A percentile compares a stretch with the other conserved stretches of the same genome.
phyloP scores from a whole-genome alignment of 2,329 filamentous ascomycete species.

The Knoxdaviesia proteae region DNA sequence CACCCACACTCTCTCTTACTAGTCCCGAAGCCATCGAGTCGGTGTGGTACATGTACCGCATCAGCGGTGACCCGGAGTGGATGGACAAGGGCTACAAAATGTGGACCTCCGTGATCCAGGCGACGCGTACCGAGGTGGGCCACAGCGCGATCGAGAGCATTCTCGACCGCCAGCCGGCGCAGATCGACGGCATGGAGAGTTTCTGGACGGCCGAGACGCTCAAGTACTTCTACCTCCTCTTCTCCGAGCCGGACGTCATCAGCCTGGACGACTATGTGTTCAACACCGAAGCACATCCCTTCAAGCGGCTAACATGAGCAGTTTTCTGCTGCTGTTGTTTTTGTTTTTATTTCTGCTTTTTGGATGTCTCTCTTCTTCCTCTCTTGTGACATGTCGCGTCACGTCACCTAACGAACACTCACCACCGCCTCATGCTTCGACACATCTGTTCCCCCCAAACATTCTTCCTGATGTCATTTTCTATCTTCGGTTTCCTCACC shows the following conservation, averaged over 20 bases:
- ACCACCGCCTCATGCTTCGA: too few species aligned
- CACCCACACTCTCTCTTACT: background rate
- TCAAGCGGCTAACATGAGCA: constrained; percentile 20
- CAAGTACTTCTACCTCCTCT: constrained; percentile 81
- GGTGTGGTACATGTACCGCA: constrained; percentile 77
- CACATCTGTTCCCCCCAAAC: too few species aligned
- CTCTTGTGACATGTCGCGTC: background rate
- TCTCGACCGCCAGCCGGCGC: constrained; percentile 16
- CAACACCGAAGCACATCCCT: constrained; percentile 42
- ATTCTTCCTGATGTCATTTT: background rate
- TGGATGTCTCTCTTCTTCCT: background rate
- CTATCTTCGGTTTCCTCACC: background rate
- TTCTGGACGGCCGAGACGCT: constrained; percentile 84
- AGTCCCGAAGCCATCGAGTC: constrained; percentile 76
- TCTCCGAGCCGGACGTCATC: constrained; percentile 42
- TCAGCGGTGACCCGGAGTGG: constrained; percentile 57
- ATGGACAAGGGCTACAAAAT: constrained; percentile 74
- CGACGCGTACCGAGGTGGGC: constrained; percentile 44
- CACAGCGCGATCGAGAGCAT: constrained; percentile 54
- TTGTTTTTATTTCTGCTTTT: background rate
- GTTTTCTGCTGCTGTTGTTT: too few species aligned
- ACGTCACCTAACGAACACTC: background rate
- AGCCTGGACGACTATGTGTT: constrained; percentile 49
- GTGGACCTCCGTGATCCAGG: constrained; percentile 50
- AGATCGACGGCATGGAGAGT: constrained; percentile 55